A percentile compares a stretch with the other conserved stretches of the same genome.
Evolutionary conservation across 352 stramenopile species (phyloP).

Genomic region (Globisporangium cystogenes): DNA sequence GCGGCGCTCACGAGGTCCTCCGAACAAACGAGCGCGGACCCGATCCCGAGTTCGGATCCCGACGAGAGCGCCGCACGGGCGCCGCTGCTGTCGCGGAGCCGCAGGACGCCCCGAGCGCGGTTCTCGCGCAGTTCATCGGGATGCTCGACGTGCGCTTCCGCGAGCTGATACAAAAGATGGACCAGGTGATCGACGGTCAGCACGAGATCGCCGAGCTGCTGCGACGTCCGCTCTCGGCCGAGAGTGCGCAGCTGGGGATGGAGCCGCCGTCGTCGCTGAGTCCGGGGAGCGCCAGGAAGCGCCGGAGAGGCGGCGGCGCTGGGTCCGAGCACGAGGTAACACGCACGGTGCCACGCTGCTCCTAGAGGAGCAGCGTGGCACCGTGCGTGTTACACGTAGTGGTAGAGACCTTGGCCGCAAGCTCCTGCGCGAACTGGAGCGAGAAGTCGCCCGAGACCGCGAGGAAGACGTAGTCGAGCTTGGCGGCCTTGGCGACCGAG

Average conservation of each 20-base stretch:
- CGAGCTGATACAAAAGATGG: slow-evolving; percentile 70
- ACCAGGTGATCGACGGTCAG: slow-evolving; percentile 71
- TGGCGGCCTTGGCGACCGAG: slow-evolving; percentile 85
- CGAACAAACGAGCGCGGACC: neutral
- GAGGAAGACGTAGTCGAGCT: slow-evolving; percentile 97
- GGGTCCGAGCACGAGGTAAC: neutral
- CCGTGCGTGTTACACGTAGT: slow-evolving; percentile 60
- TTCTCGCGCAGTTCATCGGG: slow-evolving; percentile 50
- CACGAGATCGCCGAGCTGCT: slow-evolving; percentile 60
- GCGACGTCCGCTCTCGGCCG: slow-evolving; percentile 25
- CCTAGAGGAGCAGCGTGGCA: neutral
- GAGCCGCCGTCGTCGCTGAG: slow-evolving; percentile 22
- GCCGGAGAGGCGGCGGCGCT: slow-evolving; percentile 23
- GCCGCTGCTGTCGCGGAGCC: neutral
- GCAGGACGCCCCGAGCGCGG: slow-evolving; percentile 22
- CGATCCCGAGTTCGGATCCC: neutral
- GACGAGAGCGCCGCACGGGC: neutral
- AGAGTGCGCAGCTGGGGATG: slow-evolving; percentile 8
- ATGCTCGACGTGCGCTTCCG: slow-evolving; percentile 70
- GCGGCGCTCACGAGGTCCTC: neutral
- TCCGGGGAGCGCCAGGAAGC: slow-evolving; percentile 21
- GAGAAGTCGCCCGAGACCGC: slow-evolving; percentile 97
- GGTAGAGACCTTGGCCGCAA: slow-evolving; percentile 85
- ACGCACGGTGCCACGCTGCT: neutral
- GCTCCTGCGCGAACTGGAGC: slow-evolving; percentile 91